Conservation (phyloP, 768 basidiomycete genomes). For the Pisolithus sp. region DNA sequence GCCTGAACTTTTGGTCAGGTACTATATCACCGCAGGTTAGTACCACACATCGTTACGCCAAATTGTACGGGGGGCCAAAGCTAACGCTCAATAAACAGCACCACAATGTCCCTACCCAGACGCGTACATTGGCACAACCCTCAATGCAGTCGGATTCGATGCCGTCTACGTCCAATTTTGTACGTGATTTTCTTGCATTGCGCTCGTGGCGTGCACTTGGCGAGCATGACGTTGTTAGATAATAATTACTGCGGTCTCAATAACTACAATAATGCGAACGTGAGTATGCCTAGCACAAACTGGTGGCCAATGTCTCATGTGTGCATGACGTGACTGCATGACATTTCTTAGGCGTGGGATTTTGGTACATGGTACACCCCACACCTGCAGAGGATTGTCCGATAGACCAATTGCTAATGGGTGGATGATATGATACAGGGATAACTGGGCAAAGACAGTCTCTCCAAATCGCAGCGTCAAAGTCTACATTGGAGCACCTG, state of each 20-base stretch:
- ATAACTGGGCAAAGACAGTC: slow-evolving; percentile 37
- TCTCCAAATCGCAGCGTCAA: slow-evolving; percentile 43
- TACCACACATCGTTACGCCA: not conserved
- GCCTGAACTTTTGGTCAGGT: slow-evolving; percentile 19
- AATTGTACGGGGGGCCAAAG: not conserved
- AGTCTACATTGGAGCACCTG: slow-evolving; percentile 44
- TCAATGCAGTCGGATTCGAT: slow-evolving; percentile 40
- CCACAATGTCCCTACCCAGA: slow-evolving; percentile 46
- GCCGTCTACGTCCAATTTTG: slow-evolving; percentile 50
- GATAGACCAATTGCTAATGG: no score
- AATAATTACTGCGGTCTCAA: slow-evolving; percentile 40
- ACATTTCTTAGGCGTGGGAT: slow-evolving; percentile 37
- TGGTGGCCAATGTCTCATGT: not conserved
- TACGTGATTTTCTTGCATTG: not conserved
- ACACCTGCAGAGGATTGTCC: no score
- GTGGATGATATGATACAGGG: slow-evolving; percentile 25
- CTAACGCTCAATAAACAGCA: slow-evolving; percentile 11
- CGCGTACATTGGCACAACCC: slow-evolving; percentile 36
- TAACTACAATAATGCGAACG: slow-evolving; percentile 38
- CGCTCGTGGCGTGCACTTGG: not conserved
- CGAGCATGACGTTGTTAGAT: slow-evolving; percentile 22
- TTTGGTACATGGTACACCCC: slow-evolving; percentile 31
- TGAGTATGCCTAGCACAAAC: slow-evolving; percentile 7
- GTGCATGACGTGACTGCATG: not conserved
- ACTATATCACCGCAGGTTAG: slow-evolving; percentile 38